Evolutionary conservation across 768 basidiomycete species (phyloP).

Genomic region (Hygrophoropsis aurantiaca): DNA sequence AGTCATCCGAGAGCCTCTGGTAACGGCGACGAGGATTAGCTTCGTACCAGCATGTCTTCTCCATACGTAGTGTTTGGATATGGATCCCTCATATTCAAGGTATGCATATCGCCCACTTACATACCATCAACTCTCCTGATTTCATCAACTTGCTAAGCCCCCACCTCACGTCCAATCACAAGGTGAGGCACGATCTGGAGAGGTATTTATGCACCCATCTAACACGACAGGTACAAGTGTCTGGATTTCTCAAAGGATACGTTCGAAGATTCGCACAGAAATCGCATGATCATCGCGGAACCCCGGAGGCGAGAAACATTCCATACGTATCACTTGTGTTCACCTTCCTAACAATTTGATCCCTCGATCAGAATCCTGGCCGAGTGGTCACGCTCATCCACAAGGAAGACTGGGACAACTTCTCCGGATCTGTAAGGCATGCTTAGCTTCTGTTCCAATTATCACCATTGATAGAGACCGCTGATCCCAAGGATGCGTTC

Average conservation of each 20-base stretch:
- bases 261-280: conserved; percentile 88
- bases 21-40: no score
- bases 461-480: background rate
- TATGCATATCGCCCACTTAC: conserved; percentile 24
- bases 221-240: conserved; percentile 37
- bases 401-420: conserved; percentile 82
- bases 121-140: background rate
- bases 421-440: conserved; percentile 67
- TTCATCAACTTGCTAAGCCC: conserved; percentile 47
- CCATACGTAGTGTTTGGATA: conserved; percentile 87
- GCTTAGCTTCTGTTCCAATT: background rate
- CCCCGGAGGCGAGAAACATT: conserved; percentile 60
- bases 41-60: no score
- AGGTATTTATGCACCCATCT: background rate
- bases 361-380: conserved; percentile 74
- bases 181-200: conserved; percentile 41
- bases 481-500: conserved; percentile 24
- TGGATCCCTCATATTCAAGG: conserved; percentile 92
- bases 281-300: conserved; percentile 92
- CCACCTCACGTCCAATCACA: conserved; percentile 74
- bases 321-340: background rate
- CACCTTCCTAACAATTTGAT: background rate
- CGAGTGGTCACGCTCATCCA: conserved; percentile 89
- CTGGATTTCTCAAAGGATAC: conserved; percentile 89
- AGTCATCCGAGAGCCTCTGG: no score